Percentiles rank a stretch among this genome's conserved stretches.
Conservation (phyloP, 2,329 filamentous ascomycete species). For the Macrophomina phaseolina region DNA sequence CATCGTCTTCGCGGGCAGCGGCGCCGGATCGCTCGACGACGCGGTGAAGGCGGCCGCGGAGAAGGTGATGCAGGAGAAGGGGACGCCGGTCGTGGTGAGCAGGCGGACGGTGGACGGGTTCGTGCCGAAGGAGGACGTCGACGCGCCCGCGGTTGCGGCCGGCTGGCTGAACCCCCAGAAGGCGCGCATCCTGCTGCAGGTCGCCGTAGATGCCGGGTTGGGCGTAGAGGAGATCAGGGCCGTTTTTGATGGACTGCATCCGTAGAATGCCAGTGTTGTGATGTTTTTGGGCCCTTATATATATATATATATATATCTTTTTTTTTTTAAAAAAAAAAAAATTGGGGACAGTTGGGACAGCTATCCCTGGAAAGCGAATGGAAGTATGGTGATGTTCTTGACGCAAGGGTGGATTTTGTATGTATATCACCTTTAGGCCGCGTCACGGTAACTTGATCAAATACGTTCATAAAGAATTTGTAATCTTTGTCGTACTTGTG, state of each 20-base stretch:
- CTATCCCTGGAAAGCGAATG: too few species aligned
- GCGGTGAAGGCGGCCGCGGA: slow-evolving; percentile 49
- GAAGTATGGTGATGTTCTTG: too few species aligned
- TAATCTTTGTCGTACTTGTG: too few species aligned
- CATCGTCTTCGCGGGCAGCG: slow-evolving; percentile 62
- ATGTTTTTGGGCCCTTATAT: too few species aligned
- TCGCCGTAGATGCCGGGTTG: slow-evolving; percentile 41
- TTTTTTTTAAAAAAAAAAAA: too few species aligned
- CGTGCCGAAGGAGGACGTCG: slow-evolving; percentile 45
- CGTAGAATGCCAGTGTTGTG: neutral
- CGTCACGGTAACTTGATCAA: too few species aligned
- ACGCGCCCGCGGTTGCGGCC: slow-evolving; percentile 48
- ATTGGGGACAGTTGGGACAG: too few species aligned
- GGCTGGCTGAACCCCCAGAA: slow-evolving; percentile 63
- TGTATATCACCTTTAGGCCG: too few species aligned
- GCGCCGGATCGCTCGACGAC: slow-evolving; percentile 58
- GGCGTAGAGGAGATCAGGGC: slow-evolving; percentile 52
- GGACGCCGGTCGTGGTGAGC: slow-evolving; percentile 58
- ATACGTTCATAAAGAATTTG: too few species aligned
- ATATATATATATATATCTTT: too few species aligned
- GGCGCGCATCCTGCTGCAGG: slow-evolving; percentile 57
- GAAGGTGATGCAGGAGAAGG: slow-evolving; percentile 52
- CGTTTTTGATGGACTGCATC: slow-evolving; percentile 35
- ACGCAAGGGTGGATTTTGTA: neutral
- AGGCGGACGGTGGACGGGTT: slow-evolving; percentile 60